Evolutionary conservation across 2,329 filamentous ascomycete species (phyloP).

Genomic region (Microdochium bolleyi): DNA sequence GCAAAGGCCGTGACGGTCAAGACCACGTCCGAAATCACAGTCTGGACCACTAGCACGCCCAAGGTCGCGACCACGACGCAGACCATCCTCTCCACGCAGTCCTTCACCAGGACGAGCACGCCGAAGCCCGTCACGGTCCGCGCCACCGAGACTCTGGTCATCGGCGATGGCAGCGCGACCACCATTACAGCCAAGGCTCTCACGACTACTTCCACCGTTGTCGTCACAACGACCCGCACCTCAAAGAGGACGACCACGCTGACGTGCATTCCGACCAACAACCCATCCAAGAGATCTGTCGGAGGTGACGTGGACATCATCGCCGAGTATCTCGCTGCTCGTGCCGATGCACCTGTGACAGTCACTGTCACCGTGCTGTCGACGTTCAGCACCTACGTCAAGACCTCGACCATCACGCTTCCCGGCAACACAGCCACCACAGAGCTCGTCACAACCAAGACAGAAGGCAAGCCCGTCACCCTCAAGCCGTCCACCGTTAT

Average conservation of each 20-base stretch:
- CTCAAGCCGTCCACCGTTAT: slow-evolving; percentile 2
- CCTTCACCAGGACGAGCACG: neutral
- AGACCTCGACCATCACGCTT: neutral
- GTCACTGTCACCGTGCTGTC: slow-evolving; percentile 1
- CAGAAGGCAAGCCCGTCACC: slow-evolving; percentile 2
- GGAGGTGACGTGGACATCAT: neutral
- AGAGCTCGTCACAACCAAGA: neutral
- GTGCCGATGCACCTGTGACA: neutral
- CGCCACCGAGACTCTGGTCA: slow-evolving; percentile 1
- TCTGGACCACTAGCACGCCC: slow-evolving; percentile 3
- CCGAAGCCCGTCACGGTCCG: slow-evolving; percentile 1
- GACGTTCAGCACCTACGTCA: neutral
- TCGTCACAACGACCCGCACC: slow-evolving; percentile 10
- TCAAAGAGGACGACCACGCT: slow-evolving; percentile 11
- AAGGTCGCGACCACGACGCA: slow-evolving; percentile 2
- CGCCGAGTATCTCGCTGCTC: neutral
- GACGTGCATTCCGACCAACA: slow-evolving; percentile 3
- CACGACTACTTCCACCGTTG: slow-evolving; percentile 9
- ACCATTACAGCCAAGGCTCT: slow-evolving; percentile 7
- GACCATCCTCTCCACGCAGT: neutral
- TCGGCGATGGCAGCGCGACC: slow-evolving; percentile 1
- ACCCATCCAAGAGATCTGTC: slow-evolving; percentile 1
- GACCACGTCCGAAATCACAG: slow-evolving; percentile 16
- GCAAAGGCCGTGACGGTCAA: slow-evolving; percentile 18
- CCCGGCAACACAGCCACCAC: slow-evolving; percentile 1